phyloP scores from a whole-genome alignment of 805 yeast species.

The Aciculoconidium aculeatum region DNA sequence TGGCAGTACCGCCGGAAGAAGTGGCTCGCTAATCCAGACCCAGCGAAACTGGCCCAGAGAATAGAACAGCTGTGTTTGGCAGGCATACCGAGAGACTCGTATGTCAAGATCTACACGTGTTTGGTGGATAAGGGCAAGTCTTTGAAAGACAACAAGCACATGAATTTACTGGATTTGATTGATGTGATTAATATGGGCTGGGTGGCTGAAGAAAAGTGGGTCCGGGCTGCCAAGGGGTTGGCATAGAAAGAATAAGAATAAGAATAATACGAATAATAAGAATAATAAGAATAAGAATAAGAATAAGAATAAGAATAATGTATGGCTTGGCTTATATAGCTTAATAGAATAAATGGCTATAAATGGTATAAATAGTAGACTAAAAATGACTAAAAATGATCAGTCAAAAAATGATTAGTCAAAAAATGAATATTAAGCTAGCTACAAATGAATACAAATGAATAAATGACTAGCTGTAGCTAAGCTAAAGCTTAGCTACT shows the following conservation, averaged over 20 bases:
- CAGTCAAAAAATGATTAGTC: too few relatives aligned
- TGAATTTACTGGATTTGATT: conserved; percentile 70
- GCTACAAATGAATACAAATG: too few relatives aligned
- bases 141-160: conserved; percentile 50
- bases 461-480: too few relatives aligned
- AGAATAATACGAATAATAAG: too few relatives aligned
- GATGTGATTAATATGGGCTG: conserved; percentile 78
- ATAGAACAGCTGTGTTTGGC: conserved; percentile 16
- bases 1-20: conserved; percentile 67
- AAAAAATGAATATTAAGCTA: too few relatives aligned
- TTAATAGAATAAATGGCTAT: too few relatives aligned
- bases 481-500: too few relatives aligned
- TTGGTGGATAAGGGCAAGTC: conserved; percentile 66
- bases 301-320: background rate
- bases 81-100: conserved; percentile 45
- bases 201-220: conserved; percentile 76
- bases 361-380: background rate
- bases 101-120: conserved; percentile 58
- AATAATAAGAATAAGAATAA: too few relatives aligned
- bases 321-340: too few relatives aligned
- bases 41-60: conserved; percentile 15
- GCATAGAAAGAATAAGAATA: conserved; percentile 19
- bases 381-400: conserved; percentile 1
- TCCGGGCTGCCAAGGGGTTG: conserved; percentile 39
- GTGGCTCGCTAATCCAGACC: conserved; percentile 50